Evolutionary conservation across 306 rosid species (phyloP), one percentile per base, ranked within the genome.

Genomic region (Abrus pulchellus): DNA sequence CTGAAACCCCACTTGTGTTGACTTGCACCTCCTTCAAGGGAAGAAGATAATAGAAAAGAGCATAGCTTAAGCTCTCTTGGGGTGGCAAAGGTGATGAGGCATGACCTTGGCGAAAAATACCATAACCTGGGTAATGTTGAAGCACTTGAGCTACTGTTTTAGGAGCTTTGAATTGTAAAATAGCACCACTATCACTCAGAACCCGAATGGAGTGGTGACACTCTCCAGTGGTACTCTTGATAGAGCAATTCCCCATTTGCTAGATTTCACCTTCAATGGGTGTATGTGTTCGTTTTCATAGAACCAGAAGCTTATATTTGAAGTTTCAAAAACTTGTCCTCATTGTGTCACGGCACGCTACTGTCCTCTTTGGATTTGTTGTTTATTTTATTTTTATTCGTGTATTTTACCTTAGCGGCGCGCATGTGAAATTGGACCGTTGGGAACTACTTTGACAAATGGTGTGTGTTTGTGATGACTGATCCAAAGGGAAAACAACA

Each of bases 181-280:
- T 66, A 9, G 74, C 54, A 38, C 97, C 94, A 34, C 78, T 87
- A 30, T 92, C 94, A 45, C 83, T 83, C 11, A 89, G 86, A 72
- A 92, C 45, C 56, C 94, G 52, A n/a, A 90, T 87, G 41, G 84
- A 81, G 76, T 86, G 88, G 56, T 85, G 83, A 41, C 89, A 87
- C 14, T 85, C 89, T 48, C 84, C 90, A 9, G 86, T 84, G 70
- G 72, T 80, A 56, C 72, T 86, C 78, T 87, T 89, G 66, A 85
- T 67, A 68, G 94, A 86, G 65, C 97, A 92, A 69, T 92, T 92
- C 45, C 97, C 97, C 97, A 92, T 91, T 82, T 80, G 75, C 67
- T 66, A 60, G 83, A 74, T 36, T 71, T 68, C 43, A 33, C 14
- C 9, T 11, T 43, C 32, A 11, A 1, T 60, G 20, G 20, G 20